Percentiles rank a stretch among this genome's conserved stretches.
These are phyloP conservation scores for Ganoderma sinense DNA, from an alignment of 1,284 basidiomycete genomes.

Conservation along the genomic window DNA sequence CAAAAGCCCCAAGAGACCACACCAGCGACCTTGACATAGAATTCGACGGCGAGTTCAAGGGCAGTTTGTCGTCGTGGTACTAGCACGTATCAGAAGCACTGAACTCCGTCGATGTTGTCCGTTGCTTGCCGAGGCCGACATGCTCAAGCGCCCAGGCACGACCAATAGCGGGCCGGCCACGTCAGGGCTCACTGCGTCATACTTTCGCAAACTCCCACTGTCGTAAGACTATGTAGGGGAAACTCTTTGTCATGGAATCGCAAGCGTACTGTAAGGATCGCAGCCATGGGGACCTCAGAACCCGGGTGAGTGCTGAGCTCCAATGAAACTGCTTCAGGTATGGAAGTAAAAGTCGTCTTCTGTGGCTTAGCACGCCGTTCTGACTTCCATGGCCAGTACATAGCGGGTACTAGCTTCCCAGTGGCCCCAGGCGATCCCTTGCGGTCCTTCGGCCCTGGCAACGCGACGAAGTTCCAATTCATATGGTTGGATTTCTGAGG, in stretches of 20 bases:
- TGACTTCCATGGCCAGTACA: not conserved
- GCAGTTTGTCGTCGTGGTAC: not conserved
- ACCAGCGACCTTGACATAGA: not conserved
- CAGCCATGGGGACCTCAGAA: not conserved
- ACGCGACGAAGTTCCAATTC: not conserved
- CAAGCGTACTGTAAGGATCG: not conserved
- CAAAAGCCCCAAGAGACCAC: not conserved
- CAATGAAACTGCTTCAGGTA: not conserved
- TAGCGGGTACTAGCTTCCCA: not conserved
- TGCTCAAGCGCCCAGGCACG: not conserved
- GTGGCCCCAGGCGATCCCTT: not conserved
- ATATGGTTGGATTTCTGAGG: not conserved
- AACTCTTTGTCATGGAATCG: not conserved
- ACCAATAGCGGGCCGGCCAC: not conserved
- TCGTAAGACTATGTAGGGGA: not conserved
- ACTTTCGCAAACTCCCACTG: conserved; percentile 1
- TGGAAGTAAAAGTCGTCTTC: not conserved
- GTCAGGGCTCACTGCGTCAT: not conserved
- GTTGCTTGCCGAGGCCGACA: not conserved
- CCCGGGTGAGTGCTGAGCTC: not conserved
- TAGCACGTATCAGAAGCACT: not conserved
- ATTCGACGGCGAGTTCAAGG: not conserved
- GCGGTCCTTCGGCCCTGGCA: not conserved
- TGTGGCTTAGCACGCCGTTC: not conserved
- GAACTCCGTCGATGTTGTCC: not conserved